A percentile compares a stretch with the other conserved stretches of the same genome.
These are phyloP conservation scores for Citrus reticulata DNA, from an alignment of 345 rosid species.

Conservation along the genomic window DNA sequence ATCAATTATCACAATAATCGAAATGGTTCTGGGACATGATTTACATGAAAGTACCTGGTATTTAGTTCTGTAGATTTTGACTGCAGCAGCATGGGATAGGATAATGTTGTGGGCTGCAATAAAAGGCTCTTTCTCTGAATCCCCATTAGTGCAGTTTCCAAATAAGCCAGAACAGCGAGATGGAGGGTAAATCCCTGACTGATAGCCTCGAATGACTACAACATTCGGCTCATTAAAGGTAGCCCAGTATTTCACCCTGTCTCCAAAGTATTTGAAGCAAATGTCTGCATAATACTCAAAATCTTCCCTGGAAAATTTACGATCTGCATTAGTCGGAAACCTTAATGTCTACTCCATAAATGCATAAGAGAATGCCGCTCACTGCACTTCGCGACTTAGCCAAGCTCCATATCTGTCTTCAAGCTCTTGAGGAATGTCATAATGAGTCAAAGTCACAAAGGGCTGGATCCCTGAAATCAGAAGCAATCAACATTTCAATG, in stretches of 20 bases:
- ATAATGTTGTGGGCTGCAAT: conserved; percentile 53
- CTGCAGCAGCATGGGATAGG: conserved; percentile 33
- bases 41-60: conserved; percentile 18
- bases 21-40: background rate
- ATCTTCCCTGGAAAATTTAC: conserved; percentile 38
- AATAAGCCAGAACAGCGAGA: conserved; percentile 42
- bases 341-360: background rate
- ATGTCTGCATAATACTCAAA: conserved; percentile 46
- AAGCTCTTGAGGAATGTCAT: conserved; percentile 71
- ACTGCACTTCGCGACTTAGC: conserved; percentile 66
- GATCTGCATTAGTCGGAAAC: background rate
- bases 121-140: conserved; percentile 51
- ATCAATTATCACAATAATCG: background rate
- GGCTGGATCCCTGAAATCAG: conserved; percentile 67
- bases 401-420: conserved; percentile 69
- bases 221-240: conserved; percentile 61
- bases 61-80: conserved; percentile 18
- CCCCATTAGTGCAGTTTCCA: conserved; percentile 50
- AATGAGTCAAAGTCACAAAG: conserved; percentile 72
- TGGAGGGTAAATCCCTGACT: conserved; percentile 38
- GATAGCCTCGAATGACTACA: conserved; percentile 26
- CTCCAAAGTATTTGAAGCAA: conserved; percentile 60
- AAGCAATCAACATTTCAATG: background rate
- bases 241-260: conserved; percentile 59
- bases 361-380: conserved; percentile 9